phyloP scores from a whole-genome alignment of 2,329 filamentous ascomycete species.

The Verticillium tricorpus region DNA sequence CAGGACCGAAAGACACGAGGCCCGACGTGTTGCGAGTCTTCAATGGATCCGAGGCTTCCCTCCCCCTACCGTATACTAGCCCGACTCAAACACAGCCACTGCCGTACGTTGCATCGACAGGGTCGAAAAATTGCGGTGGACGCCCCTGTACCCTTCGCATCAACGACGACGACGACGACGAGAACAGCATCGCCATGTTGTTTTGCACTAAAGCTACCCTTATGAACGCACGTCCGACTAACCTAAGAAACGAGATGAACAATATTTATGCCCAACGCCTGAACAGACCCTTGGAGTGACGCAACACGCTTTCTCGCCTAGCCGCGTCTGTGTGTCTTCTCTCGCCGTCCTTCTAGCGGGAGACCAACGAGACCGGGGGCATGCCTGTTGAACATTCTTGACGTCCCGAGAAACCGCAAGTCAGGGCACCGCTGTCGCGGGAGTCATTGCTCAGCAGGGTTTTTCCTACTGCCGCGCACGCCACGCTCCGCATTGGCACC shows the following conservation, averaged over 20 bases:
- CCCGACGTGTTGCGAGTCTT: background rate
- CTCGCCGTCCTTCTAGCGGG: background rate
- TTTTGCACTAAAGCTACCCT: background rate
- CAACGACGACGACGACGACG: background rate
- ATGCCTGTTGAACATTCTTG: background rate
- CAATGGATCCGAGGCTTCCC: background rate
- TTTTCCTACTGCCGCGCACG: background rate
- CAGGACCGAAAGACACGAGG: background rate
- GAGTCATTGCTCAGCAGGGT: background rate
- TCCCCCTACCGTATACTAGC: background rate
- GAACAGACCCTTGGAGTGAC: background rate
- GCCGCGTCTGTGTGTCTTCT: background rate
- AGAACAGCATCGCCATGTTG: background rate
- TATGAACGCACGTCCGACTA: background rate
- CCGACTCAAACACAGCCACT: background rate
- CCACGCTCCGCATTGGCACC: background rate
- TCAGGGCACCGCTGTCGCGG: conserved; percentile 7
- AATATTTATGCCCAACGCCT: background rate
- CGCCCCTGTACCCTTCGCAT: background rate
- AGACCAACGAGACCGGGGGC: background rate
- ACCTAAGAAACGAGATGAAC: background rate
- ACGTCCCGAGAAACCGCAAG: conserved; percentile 9
- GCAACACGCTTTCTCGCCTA: background rate
- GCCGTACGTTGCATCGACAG: background rate
- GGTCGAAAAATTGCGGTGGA: background rate